Base-by-base conservation (phyloP, 441 rosid genomes). In the Rhodomyrtus psidioides region DNA sequence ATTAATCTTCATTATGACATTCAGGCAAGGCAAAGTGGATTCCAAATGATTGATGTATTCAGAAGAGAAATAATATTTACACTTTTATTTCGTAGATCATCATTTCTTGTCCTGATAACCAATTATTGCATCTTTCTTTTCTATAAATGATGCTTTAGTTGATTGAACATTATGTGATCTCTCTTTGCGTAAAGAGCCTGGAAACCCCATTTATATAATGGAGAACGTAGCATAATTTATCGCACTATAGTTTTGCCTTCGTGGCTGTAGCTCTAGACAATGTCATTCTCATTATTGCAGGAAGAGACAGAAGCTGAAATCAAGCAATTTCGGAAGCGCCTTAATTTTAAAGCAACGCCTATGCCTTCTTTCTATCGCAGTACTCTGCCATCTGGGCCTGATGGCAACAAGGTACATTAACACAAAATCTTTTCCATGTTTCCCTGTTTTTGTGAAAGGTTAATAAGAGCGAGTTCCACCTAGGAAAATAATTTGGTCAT, bases 351-450 rank as follows among this genome's bases (percentile, higher is more conserved):
- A 88, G 97, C 99, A 81, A 92, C 90, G 44, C 98, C 98, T 24
- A 94, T 96, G 98, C 98, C 99, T 89, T 93, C 95, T 84, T 96
- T 96, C 90, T 94, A 96, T 88, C 93, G 91, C 55, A 85, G 27
- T 27, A 70, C 87, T 16, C 65, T 62, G 46, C 57, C 83, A 57
- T 89, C 87, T 14, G 89, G 27, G 24, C 91, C 93, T 82, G 90
- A 82, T 55, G 91, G 90, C 86, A 90, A 88, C 91, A 93, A 93
- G 97, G 98, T 96, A 92, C 53, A 26, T 24, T 19, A 65, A 81
- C 74, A 74, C 51, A 55, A 83, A 55, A 84, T 12, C 76, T 44
- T 28, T 65, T 85, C 53, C 42, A 83, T 55, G 54, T 54, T 82
- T 88, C 82, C 17, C 26, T 51, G 49, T 34, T 65, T 34, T 65